Evolutionary conservation across 1,139 yeast species (phyloP).

Genomic region (Pichia terricola): DNA sequence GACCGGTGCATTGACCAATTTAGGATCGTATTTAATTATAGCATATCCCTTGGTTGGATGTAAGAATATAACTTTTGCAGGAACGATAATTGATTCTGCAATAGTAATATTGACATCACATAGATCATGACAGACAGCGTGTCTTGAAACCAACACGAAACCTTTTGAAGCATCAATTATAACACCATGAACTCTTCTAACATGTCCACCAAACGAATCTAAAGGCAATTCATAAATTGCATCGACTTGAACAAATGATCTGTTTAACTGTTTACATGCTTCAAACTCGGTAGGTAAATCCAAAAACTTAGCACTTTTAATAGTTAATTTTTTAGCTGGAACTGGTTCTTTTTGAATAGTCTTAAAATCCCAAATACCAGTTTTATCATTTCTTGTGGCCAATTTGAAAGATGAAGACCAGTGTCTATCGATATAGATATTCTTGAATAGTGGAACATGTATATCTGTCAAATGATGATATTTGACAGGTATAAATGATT

Average conservation of each 20-base stretch:
- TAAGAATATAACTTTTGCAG: slow-evolving; percentile 71
- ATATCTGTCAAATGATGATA: slow-evolving; percentile 76
- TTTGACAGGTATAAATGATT: slow-evolving; percentile 58
- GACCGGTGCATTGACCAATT: slow-evolving; percentile 51
- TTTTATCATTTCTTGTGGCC: slow-evolving; percentile 67
- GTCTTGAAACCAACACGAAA: slow-evolving; percentile 68
- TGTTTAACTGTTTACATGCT: slow-evolving; percentile 45
- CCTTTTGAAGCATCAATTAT: slow-evolving; percentile 76
- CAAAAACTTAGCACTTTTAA: slow-evolving; percentile 61
- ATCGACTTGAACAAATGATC: slow-evolving; percentile 61
- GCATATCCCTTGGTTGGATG: slow-evolving; percentile 89
- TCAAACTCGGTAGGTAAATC: slow-evolving; percentile 56
- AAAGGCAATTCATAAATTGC: slow-evolving; percentile 57
- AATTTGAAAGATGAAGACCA: slow-evolving; percentile 68
- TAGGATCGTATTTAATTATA: slow-evolving; percentile 73
- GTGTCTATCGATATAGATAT: slow-evolving; percentile 71
- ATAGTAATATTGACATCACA: slow-evolving; percentile 70
- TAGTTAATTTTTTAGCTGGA: slow-evolving; percentile 30
- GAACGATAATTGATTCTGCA: slow-evolving; percentile 78
- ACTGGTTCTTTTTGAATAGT: slow-evolving; percentile 52
- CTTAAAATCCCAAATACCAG: slow-evolving; percentile 84
- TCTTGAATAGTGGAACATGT: slow-evolving; percentile 59
- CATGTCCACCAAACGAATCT: slow-evolving; percentile 62
- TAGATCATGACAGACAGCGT: slow-evolving; percentile 76
- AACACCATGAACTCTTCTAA: slow-evolving; percentile 64